Evolutionary conservation across 768 basidiomycete species (phyloP).

Genomic region (Rhodocollybia butyracea): DNA sequence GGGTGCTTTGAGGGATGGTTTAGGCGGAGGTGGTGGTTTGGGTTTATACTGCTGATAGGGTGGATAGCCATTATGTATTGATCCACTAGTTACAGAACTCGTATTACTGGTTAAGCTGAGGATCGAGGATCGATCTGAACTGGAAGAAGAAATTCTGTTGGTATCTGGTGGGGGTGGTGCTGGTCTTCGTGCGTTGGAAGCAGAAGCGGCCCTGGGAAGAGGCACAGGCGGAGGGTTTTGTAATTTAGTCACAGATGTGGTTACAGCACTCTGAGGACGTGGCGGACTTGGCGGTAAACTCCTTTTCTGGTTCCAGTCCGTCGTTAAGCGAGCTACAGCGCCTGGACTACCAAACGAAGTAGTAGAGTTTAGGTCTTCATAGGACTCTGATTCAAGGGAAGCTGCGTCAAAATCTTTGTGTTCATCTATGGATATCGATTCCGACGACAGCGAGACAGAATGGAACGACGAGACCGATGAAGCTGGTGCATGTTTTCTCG

Average conservation of each 20-base stretch:
- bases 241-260: background rate
- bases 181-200: constrained; percentile 10
- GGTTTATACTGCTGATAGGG: constrained; percentile 11
- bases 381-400: constrained; percentile 64
- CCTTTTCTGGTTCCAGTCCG: constrained; percentile 44
- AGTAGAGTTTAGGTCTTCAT: constrained; percentile 58
- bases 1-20: background rate
- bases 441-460: constrained; percentile 77
- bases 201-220: constrained; percentile 9
- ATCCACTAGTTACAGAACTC: constrained; percentile 18
- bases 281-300: constrained; percentile 45
- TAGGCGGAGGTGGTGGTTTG: constrained; percentile 11
- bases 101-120: constrained; percentile 42
- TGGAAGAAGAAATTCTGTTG: constrained; percentile 29
- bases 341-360: constrained; percentile 52
- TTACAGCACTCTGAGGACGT: constrained; percentile 31
- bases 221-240: constrained; percentile 12
- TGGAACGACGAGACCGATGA: constrained; percentile 83
- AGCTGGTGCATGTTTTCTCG: constrained; percentile 62
- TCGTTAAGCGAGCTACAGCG: constrained; percentile 37
- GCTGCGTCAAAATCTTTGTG: constrained; percentile 37
- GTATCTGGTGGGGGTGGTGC: constrained; percentile 18
- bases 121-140: constrained; percentile 63
- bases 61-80: constrained; percentile 10
- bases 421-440: constrained; percentile 38